Evolutionary conservation across 176 grass and related monocot species (phyloP).

Genomic region (Melocanna baccifera): DNA sequence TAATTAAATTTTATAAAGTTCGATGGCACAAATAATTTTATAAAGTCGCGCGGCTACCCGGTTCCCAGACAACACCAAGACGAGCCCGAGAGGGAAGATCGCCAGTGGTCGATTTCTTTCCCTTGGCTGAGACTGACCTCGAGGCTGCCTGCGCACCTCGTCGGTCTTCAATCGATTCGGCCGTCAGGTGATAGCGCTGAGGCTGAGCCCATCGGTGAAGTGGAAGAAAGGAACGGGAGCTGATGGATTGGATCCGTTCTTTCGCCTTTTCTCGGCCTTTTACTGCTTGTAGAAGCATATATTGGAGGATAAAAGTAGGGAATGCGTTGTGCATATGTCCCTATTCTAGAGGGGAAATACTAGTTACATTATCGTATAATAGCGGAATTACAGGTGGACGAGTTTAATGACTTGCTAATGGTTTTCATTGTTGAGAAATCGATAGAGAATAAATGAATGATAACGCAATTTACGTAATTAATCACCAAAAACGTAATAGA

Average conservation of each 20-base stretch:
- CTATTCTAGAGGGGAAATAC: not conserved
- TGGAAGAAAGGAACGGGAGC: conserved; percentile 45
- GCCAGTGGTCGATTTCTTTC: conserved; percentile 31
- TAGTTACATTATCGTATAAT: not conserved
- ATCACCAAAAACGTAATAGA: too few species aligned
- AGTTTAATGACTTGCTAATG: not conserved
- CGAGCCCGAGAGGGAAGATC: conserved; percentile 52
- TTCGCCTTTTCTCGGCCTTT: conserved; percentile 43
- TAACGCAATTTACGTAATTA: too few species aligned
- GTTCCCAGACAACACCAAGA: conserved; percentile 68
- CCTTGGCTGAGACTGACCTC: conserved; percentile 25
- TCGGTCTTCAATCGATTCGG: conserved; percentile 9
- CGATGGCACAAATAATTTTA: too few species aligned
- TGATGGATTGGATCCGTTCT: conserved; percentile 51
- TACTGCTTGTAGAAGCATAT: not conserved
- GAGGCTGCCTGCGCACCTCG: not conserved
- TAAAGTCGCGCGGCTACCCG: conserved; percentile 29
- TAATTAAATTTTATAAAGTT: too few species aligned
- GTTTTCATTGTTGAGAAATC: too few species aligned
- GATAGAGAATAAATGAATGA: too few species aligned
- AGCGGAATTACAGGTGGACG: not conserved
- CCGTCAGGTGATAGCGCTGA: conserved; percentile 31
- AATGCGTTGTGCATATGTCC: not conserved
- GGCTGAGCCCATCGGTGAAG: conserved; percentile 33
- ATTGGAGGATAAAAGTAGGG: not conserved